Conservation (phyloP, 768 basidiomycete genomes). For the Leccinum broughii region DNA sequence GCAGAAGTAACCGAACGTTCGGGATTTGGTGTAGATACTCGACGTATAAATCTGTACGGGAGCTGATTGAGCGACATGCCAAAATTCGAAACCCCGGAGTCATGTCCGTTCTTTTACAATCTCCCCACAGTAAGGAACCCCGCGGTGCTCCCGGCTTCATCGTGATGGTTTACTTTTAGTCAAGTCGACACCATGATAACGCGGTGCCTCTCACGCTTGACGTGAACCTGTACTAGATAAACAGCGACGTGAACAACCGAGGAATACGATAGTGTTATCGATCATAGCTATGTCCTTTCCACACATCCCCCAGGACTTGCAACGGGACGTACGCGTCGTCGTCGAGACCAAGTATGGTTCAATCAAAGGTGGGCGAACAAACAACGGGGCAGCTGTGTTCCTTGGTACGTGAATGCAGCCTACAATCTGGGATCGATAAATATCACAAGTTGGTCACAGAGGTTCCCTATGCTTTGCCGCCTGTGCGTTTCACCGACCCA, state of each 20-base stretch:
- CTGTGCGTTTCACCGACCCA: slow-evolving; percentile 64
- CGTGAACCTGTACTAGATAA: slow-evolving; percentile 14
- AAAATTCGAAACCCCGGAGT: slow-evolving; percentile 3
- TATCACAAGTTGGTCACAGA: slow-evolving; percentile 41
- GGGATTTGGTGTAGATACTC: slow-evolving; percentile 8
- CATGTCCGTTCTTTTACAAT: background rate
- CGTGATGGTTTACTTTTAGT: slow-evolving; percentile 3
- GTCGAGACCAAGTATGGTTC: slow-evolving; percentile 57
- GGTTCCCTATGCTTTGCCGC: slow-evolving; percentile 71
- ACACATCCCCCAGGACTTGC: slow-evolving; percentile 62
- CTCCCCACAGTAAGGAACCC: slow-evolving; percentile 1
- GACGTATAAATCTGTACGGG: background rate
- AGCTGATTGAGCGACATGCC: background rate
- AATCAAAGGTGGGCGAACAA: slow-evolving; percentile 58
- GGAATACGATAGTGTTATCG: background rate
- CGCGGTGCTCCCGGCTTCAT: background rate
- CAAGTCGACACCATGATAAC: slow-evolving; percentile 2
- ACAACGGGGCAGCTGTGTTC: slow-evolving; percentile 63
- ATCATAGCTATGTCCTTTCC: slow-evolving; percentile 1
- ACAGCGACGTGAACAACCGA: background rate
- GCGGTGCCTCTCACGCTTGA: slow-evolving; percentile 9
- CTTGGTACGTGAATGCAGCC: slow-evolving; percentile 44
- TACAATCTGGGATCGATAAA: background rate
- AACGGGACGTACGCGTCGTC: slow-evolving; percentile 41
- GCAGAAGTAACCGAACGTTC: slow-evolving; percentile 3